Conservation (phyloP, 768 basidiomycete genomes). For the Leccinum uliginosum region DNA sequence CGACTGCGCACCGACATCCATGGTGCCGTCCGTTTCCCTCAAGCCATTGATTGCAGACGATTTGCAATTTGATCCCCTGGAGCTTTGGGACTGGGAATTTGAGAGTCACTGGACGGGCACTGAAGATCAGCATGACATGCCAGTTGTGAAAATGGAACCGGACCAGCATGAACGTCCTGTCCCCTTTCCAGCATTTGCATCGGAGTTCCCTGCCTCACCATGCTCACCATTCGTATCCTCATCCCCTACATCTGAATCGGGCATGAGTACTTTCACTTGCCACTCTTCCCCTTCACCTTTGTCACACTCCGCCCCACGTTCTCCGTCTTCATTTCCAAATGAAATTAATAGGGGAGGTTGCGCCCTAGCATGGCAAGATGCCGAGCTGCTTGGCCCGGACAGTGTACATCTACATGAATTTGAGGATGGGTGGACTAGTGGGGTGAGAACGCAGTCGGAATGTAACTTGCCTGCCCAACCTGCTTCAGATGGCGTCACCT, state of each 20-base stretch:
- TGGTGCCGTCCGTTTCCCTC: slow-evolving; percentile 26
- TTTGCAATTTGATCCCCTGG: slow-evolving; percentile 41
- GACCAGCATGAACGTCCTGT: slow-evolving; percentile 35
- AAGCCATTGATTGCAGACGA: slow-evolving; percentile 33
- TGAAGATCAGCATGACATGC: slow-evolving; percentile 18
- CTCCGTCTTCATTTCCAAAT: slow-evolving; percentile 7
- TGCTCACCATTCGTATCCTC: slow-evolving; percentile 18
- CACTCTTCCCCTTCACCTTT: slow-evolving; percentile 15
- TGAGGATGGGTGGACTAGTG: slow-evolving; percentile 34
- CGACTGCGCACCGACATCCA: slow-evolving; percentile 34
- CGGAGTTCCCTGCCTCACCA: slow-evolving; percentile 12
- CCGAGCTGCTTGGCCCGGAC: slow-evolving; percentile 43
- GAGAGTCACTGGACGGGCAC: slow-evolving; percentile 24
- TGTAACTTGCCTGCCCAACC: slow-evolving; percentile 7
- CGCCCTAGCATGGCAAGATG: slow-evolving; percentile 39
- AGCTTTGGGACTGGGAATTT: slow-evolving; percentile 35
- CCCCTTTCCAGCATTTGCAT: slow-evolving; percentile 2
- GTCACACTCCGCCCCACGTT: slow-evolving; percentile 4
- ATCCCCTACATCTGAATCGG: slow-evolving; percentile 20
- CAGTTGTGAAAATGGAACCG: slow-evolving; percentile 37
- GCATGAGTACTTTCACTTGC: slow-evolving; percentile 10
- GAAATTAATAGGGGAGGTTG: slow-evolving; percentile 13
- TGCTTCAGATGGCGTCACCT: not conserved
- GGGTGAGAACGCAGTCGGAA: slow-evolving; percentile 10
- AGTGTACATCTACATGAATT: slow-evolving; percentile 40